Evolutionary conservation across 257 asterid species (phyloP), one percentile per base, ranked within the genome.

Genomic region (Nicotiana undulata): DNA sequence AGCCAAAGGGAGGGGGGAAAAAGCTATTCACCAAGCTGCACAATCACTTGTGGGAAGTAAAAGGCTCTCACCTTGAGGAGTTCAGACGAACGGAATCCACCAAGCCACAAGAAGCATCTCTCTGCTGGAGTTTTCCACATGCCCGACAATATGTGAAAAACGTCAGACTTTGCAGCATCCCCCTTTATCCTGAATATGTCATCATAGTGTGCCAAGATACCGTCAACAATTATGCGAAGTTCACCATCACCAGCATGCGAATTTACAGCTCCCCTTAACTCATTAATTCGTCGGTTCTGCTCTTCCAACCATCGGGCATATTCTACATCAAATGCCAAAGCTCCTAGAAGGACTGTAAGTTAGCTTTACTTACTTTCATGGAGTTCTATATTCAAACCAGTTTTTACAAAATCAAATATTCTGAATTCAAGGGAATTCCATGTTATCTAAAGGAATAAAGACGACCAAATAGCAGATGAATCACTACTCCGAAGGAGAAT

Each of bases 111-210:
- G 85, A 95, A 95, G 86, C 99, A 95, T 82, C 99, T 88, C 83
- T 95, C 99, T 44, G 99, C 97, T 34, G 99, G 98, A 17, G 99
- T 95, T 83, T 91, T 92, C 99, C 99, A 95, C 98, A 93, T 95
- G 86, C 99, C 99, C 1, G 99, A 93, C 85, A 95, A 85, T 70
- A 95, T 92, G 88, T 95, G 98, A 79, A 95, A 95, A 86, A 95
- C 98, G 3, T 95, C 99, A 22, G 97, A 85, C 85, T 93, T 95
- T 15, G 99, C 98, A 44, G 98, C 99, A 31, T 92, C 98, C 16
- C 93, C 97, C 85, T 95, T 95, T 85, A 95, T 91, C 91, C 92
- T 90, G 85, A 92, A 93, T 61, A 93, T 91, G 77, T 93, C 99
- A 22, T 95, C 98, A 70, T 93, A 93, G 68, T 93, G 99, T 8